These are phyloP conservation scores for Thermochaetoides thermophila DNA, from an alignment of 495 filamentous ascomycete genomes.

Conservation along the genomic window DNA sequence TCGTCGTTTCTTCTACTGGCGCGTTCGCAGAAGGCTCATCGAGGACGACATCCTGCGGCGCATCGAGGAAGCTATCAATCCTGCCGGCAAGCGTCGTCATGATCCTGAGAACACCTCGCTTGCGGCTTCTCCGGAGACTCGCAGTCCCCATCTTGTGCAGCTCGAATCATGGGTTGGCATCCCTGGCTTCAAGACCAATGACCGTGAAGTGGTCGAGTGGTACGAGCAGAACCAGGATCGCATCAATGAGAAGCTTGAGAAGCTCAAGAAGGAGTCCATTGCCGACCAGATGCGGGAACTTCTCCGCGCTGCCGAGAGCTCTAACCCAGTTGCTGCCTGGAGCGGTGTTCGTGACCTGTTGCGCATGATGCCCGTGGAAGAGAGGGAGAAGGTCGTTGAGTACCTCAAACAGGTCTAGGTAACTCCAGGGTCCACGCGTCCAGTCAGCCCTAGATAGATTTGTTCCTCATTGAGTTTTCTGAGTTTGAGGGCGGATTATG, in stretches of 20 bases:
- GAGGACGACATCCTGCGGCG: constrained; percentile 91
- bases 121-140: constrained; percentile 31
- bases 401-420: constrained; percentile 38
- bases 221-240: constrained; percentile 89
- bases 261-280: constrained; percentile 59
- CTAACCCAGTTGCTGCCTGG: constrained; percentile 47
- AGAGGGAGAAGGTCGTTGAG: constrained; percentile 75
- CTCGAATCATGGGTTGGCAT: constrained; percentile 68
- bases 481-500: no score
- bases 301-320: constrained; percentile 34
- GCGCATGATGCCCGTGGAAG: constrained; percentile 68
- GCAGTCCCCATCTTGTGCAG: constrained; percentile 47
- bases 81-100: constrained; percentile 16
- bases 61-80: constrained; percentile 44
- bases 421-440: no score
- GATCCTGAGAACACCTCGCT: constrained; percentile 17
- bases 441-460: no score
- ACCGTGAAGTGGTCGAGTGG: constrained; percentile 80
- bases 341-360: constrained; percentile 79
- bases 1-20: constrained; percentile 99
- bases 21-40: constrained; percentile 87
- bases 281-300: constrained; percentile 65
- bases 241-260: constrained; percentile 64
- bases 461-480: no score
- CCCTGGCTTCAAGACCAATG: constrained; percentile 54